Percentiles rank a stretch among this genome's conserved stretches.
phyloP scores from a whole-genome alignment of 768 basidiomycete genomes.

The Tulasnella sp. region DNA sequence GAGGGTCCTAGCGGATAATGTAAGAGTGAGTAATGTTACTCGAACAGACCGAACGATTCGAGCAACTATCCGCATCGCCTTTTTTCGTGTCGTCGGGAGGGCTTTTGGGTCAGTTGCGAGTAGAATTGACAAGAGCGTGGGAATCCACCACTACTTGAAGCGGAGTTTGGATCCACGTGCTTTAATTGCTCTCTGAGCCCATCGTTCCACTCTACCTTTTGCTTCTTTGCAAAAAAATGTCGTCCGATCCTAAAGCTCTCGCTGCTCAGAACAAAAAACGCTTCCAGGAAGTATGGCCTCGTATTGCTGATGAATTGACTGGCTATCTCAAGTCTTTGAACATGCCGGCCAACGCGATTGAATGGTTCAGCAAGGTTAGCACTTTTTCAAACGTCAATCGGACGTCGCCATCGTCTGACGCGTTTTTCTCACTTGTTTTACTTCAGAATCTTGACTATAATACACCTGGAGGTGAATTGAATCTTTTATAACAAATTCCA shows the following conservation, averaged over 20 bases:
- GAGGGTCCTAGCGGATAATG: slow-evolving; percentile 49
- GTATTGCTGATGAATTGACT: slow-evolving; percentile 66
- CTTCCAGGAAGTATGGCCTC: slow-evolving; percentile 61
- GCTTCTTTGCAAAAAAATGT: background rate
- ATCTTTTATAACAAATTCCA: background rate
- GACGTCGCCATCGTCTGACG: background rate
- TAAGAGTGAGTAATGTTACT: slow-evolving; percentile 33
- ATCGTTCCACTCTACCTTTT: background rate
- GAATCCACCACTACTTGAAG: background rate
- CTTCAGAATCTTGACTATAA: slow-evolving; percentile 78
- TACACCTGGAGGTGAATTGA: slow-evolving; percentile 53
- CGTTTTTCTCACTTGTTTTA: background rate
- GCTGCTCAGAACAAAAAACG: slow-evolving; percentile 24
- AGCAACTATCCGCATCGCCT: too few relatives aligned
- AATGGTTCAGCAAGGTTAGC: slow-evolving; percentile 73
- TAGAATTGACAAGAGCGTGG: slow-evolving; percentile 17
- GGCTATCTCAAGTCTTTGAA: slow-evolving; percentile 49
- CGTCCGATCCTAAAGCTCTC: slow-evolving; percentile 2
- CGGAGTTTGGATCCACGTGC: background rate
- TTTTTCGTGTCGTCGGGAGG: too few relatives aligned
- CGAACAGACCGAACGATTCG: too few relatives aligned
- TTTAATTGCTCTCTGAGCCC: slow-evolving; percentile 1
- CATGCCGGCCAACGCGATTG: slow-evolving; percentile 72
- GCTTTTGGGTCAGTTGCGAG: too few relatives aligned
- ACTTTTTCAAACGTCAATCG: background rate